Base-by-base conservation (phyloP, 2,329 filamentous ascomycete genomes). In the Colletotrichum noveboracense region DNA sequence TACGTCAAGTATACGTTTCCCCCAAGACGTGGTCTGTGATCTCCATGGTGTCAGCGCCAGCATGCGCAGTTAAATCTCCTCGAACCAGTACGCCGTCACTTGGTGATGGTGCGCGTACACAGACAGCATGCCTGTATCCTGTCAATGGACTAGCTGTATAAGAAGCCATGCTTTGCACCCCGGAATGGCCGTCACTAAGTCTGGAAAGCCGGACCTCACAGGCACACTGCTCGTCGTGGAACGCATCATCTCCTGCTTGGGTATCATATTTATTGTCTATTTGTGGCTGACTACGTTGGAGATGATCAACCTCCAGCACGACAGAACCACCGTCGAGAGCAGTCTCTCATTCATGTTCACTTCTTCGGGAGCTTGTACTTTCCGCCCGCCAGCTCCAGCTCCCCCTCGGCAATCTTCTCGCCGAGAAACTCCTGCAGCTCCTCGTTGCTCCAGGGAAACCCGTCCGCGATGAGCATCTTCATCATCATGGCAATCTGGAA, bases 401-500 rank as follows among this genome's bases (percentile, higher is more conserved):
- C 91, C 34, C 92, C 93, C 56, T 90, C 91, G 7, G 88, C 87
- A n/a, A 96, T 93, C 91, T 98, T 96, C 75, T 94, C 92, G 10
- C 87, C 91, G 74, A 98, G 85, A 82, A 98, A 94, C 83, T 94
- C 94, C 80, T 93, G 91, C 77, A 98, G 86, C 85, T 98, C 96
- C 82, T 98, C 96, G 80, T 95, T 95, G 77, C 94, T 95, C 90
- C 95, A 98, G 1, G 95, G 92, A 82, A 98, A 98, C 3, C 96
- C 96, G 14, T 95, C 95, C 0, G 94, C 91, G 68, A 98, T 92
- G 74, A 96, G 90, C 90, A 98, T 96, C 85, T 95, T 95, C 89
- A 99, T 90, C 95, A 98, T 98, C 93, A 96, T 98, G 10, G 93
- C 90, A 78, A 99, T 97, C 82, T 96, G 91, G 71, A 89, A 89